phyloP scores from a whole-genome alignment of 495 filamentous ascomycete species.

The Talaromyces borbonicus region DNA sequence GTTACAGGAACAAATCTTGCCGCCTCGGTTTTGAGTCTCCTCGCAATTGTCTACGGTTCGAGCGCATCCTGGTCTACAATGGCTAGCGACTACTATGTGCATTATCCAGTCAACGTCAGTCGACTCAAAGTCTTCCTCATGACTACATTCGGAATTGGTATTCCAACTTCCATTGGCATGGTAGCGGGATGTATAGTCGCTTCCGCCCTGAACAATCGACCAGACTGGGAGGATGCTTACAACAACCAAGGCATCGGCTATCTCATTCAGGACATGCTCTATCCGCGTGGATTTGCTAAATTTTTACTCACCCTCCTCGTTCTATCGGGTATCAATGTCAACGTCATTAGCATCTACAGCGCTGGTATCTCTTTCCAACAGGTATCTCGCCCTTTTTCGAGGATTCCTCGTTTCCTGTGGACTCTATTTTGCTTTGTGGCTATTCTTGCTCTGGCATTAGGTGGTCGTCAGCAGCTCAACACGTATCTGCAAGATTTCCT shows the following conservation, averaged over 20 bases:
- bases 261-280: conserved; percentile 42
- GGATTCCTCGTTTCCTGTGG: conserved; percentile 35
- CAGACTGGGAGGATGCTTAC: conserved; percentile 38
- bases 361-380: conserved; percentile 32
- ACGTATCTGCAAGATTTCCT: conserved; percentile 45
- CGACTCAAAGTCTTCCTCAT: conserved; percentile 44
- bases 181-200: conserved; percentile 42
- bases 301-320: conserved; percentile 47
- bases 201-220: conserved; percentile 39
- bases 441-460: conserved; percentile 31
- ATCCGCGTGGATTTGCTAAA: conserved; percentile 49
- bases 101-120: conserved; percentile 44
- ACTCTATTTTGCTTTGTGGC: conserved; percentile 28
- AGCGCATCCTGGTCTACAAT: conserved; percentile 52
- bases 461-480: conserved; percentile 27
- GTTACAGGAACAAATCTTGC: conserved; percentile 30
- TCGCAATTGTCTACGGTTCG: conserved; percentile 48
- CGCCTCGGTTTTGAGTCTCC: conserved; percentile 39
- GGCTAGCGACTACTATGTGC: conserved; percentile 52
- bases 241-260: conserved; percentile 46
- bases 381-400: conserved; percentile 27
- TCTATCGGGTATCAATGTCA: conserved; percentile 35
- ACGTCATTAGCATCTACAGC: conserved; percentile 35
- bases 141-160: conserved; percentile 29
- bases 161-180: conserved; percentile 49